These are phyloP conservation scores for Emericellopsis terricola DNA, from an alignment of 495 filamentous ascomycete genomes.

Conservation along the genomic window DNA sequence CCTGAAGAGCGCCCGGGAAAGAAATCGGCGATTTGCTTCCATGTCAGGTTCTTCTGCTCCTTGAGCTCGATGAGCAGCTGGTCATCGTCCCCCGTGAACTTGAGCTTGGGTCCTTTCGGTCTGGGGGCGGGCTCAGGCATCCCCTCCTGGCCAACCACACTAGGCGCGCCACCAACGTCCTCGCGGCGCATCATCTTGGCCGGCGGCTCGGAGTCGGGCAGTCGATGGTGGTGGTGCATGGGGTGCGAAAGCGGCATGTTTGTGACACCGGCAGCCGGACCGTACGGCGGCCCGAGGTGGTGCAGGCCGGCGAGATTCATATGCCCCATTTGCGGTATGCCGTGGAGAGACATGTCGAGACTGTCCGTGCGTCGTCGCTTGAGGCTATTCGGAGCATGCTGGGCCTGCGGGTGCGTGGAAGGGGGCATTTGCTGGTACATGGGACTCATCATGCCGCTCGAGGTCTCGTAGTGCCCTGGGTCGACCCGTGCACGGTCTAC, in stretches of 20 bases:
- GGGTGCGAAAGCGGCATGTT: constrained; percentile 5
- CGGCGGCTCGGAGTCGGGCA: constrained; percentile 45
- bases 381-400: constrained; percentile 10
- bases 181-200: constrained; percentile 36
- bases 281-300: constrained; percentile 22
- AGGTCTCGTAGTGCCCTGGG: background rate
- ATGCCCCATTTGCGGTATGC: constrained; percentile 28
- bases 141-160: constrained; percentile 60
- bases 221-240: constrained; percentile 55
- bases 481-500: constrained; percentile 26
- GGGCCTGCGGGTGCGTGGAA: constrained; percentile 17
- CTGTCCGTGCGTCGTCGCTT: constrained; percentile 30
- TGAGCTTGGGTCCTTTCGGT: constrained; percentile 69
- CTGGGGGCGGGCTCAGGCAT: constrained; percentile 64
- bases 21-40: constrained; percentile 92
- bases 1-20: constrained; percentile 78
- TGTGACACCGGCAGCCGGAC: constrained; percentile 8
- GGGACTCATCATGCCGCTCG: background rate
- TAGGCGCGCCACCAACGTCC: constrained; percentile 34
- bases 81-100: constrained; percentile 83
- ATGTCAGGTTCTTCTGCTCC: constrained; percentile 80
- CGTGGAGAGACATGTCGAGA: constrained; percentile 30
- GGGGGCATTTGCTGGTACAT: constrained; percentile 25
- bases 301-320: constrained; percentile 30
- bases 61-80: constrained; percentile 70